A percentile compares a stretch with the other conserved stretches of the same genome.
Evolutionary conservation across 225 moss, liverwort and hornwort genomes (phyloP).

Genomic region (Takakia lepidozioides): DNA sequence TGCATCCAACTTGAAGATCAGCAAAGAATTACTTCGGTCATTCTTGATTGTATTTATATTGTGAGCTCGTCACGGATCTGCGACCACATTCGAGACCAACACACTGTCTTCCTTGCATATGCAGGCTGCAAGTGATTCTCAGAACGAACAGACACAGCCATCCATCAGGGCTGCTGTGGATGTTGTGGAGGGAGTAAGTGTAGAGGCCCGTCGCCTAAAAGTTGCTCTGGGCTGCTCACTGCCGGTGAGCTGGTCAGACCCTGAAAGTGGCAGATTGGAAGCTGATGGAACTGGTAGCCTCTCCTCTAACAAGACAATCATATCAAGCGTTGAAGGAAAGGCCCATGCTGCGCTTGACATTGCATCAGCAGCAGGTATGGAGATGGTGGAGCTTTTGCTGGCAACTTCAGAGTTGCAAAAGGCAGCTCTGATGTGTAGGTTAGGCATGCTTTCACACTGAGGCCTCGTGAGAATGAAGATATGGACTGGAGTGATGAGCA

Average conservation of each 20-base stretch:
- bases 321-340: conserved; percentile 22
- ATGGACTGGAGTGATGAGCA: too few species aligned
- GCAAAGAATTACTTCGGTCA: too few species aligned
- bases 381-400: conserved; percentile 71
- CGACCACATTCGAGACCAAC: conserved; percentile 5
- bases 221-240: conserved; percentile 66
- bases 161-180: conserved; percentile 44
- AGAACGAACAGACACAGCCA: conserved; percentile 23
- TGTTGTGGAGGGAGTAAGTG: conserved; percentile 47
- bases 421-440: conserved; percentile 27
- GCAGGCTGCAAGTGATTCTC: conserved; percentile 53
- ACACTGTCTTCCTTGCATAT: neutral
- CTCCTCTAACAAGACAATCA: conserved; percentile 10
- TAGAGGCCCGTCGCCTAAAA: conserved; percentile 63
- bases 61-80: too few species aligned
- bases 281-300: conserved; percentile 8
- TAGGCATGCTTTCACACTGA: conserved; percentile 15
- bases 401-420: conserved; percentile 37
- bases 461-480: too few species aligned
- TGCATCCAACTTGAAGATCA: too few species aligned
- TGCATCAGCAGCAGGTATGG: conserved; percentile 55
- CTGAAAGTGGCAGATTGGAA: conserved; percentile 19
- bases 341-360: conserved; percentile 42
- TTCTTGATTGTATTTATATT: too few species aligned
- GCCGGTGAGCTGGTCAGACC: conserved; percentile 61